Evolutionary conservation across 768 basidiomycete genomes (phyloP).

Genomic region (Kwoniella newhampshirensis): DNA sequence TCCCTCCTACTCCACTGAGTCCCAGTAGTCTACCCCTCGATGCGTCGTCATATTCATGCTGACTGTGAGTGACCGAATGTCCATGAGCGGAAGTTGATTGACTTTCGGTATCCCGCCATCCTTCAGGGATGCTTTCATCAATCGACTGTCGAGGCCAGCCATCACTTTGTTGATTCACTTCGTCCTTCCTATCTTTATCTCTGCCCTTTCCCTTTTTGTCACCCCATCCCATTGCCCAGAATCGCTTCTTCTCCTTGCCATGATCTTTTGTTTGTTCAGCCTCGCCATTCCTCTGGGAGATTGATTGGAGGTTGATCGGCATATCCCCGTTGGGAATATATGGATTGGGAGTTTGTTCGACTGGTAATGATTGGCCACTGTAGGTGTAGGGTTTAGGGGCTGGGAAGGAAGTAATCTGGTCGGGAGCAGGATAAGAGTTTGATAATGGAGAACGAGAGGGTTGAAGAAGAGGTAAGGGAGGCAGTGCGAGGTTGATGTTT

Average conservation of each 20-base stretch:
- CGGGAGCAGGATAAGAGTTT: constrained; percentile 23
- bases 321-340: no score
- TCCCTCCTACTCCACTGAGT: constrained; percentile 16
- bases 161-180: constrained; percentile 10
- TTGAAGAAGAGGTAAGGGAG: constrained; percentile 8
- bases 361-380: neutral
- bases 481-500: constrained; percentile 17
- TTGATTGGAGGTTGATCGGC: constrained; percentile 4
- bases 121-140: constrained; percentile 20
- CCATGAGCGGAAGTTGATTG: constrained; percentile 22
- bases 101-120: constrained; percentile 30
- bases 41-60: constrained; percentile 19
- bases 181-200: constrained; percentile 17
- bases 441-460: constrained; percentile 31
- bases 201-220: constrained; percentile 20
- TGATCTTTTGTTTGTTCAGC: constrained; percentile 18
- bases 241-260: constrained; percentile 41
- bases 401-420: constrained; percentile 22
- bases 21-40: constrained; percentile 17
- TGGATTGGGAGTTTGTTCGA: no score
- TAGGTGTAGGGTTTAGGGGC: constrained; percentile 24
- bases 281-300: constrained; percentile 14
- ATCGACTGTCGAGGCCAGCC: constrained; percentile 6
- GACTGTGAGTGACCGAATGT: constrained; percentile 34
- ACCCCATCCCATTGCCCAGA: constrained; percentile 36